These are phyloP conservation scores for Phytophthora crassamura DNA, from an alignment of 352 stramenopile species.

Conservation along the genomic window DNA sequence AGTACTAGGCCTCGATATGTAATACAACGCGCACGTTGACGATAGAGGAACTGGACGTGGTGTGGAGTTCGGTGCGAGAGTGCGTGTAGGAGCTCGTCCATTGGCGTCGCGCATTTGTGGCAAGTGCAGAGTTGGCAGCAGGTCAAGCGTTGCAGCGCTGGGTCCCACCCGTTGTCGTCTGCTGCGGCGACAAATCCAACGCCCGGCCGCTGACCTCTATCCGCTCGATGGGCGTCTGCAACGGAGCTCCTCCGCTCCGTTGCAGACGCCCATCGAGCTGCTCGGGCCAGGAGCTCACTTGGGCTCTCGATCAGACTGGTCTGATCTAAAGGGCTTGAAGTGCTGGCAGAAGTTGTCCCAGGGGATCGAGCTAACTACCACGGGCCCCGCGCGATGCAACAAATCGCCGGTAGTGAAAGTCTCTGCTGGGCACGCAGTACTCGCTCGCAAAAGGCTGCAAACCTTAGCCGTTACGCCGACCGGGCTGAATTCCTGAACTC, in stretches of 20 bases:
- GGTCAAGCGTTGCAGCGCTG: not conserved
- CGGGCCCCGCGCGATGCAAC: constrained; percentile 6
- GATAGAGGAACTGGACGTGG: constrained; percentile 3
- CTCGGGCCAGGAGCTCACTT: not conserved
- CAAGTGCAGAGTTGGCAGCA: not conserved
- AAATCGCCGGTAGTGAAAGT: constrained; percentile 3
- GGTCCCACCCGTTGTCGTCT: not conserved
- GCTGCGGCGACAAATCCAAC: not conserved
- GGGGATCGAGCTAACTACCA: constrained; percentile 6
- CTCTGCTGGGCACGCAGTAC: not conserved
- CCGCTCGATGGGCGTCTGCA: not conserved
- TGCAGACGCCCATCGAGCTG: not conserved
- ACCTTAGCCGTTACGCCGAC: not conserved
- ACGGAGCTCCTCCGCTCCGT: not conserved
- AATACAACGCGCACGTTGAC: constrained; percentile 27
- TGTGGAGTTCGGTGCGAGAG: not conserved
- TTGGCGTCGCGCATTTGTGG: not conserved
- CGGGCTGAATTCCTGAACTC: constrained; percentile 4
- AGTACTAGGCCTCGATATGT: constrained; percentile 38
- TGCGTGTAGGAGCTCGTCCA: not conserved
- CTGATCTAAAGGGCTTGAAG: constrained; percentile 10
- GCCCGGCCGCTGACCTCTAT: constrained; percentile 10
- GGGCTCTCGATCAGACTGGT: constrained; percentile 7
- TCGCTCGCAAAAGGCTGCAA: no score
- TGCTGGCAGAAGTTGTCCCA: constrained; percentile 12